Base-by-base conservation (phyloP, 345 rosid genomes). In the Populus euphratica region DNA sequence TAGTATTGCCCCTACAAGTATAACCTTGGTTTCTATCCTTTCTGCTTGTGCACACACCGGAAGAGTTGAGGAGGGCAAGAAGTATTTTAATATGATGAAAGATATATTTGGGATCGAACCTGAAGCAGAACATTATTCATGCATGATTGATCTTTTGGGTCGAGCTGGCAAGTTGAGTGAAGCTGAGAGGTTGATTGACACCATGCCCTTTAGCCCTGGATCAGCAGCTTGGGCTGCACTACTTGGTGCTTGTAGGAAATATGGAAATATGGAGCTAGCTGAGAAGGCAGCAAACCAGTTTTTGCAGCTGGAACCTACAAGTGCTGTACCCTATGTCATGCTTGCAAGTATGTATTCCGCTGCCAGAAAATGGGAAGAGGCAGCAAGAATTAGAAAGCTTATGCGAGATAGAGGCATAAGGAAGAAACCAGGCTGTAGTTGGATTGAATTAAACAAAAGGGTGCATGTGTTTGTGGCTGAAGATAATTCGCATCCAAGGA, bases 341-440 rank as follows among this genome's bases (percentile, higher is more conserved):
- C 87, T 95, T 68, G 93, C 98, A 13, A 95, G 90, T 83, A 95
- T 93, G 81, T 92, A 92, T 61, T 79, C 88, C 16, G 79, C 83
- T 36, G 88, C 85, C 17, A 94, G 94, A 0, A 87, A 82, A 85
- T 92, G 95, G 98, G 93, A 93, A 73, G 88, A 93, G 69, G 81
- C 87, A 70, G 93, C 91, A 0, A 77, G 73, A 16, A 80, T 93
- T 56, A 86, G 97, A 85, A 91, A 82, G 88, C 82, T 86, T 61
- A 95, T 93, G 99, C 88, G 93, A 56, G 90, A 82, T 44, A 85
- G 89, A 73, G 93, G 98, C 20, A 81, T 92, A 70, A 91, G 82
- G 89, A 95, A 95, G 89, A 90, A 84, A 56, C 98, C 97, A 0
- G 98, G 97, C 18, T 95, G 94, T 82, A 93, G 98, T 78, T 93